phyloP scores from a whole-genome alignment of 257 asterid genomes.

The Solanum appendiculatum region DNA sequence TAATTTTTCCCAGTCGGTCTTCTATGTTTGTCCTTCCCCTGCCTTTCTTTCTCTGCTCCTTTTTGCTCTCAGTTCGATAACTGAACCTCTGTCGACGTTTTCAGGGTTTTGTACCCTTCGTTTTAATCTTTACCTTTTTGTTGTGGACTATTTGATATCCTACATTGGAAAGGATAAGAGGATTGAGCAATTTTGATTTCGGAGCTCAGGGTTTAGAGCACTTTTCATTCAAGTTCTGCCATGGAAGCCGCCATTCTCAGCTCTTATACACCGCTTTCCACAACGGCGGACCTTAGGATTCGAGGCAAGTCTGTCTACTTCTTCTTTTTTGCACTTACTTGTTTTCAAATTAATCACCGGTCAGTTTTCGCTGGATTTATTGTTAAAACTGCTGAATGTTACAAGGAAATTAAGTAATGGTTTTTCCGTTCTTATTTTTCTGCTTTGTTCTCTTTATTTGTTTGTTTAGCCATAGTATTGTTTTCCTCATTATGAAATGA shows the following conservation, averaged over 20 bases:
- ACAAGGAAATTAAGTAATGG: not conserved
- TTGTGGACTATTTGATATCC: not conserved
- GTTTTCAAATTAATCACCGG: not conserved
- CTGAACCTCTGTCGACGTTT: not conserved
- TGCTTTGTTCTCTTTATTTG: not conserved
- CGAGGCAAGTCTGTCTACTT: slow-evolving; percentile 8
- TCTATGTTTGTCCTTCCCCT: no score
- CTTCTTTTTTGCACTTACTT: not conserved
- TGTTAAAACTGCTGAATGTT: not conserved
- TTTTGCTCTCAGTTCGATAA: not conserved
- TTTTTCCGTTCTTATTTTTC: not conserved
- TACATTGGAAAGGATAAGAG: not conserved
- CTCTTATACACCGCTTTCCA: slow-evolving; percentile 23
- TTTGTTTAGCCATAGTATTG: not conserved
- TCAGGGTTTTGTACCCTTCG: not conserved
- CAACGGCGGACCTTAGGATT: not conserved
- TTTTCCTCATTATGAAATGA: not conserved
- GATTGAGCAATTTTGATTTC: not conserved
- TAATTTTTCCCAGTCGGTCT: no score
- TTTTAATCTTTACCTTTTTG: not conserved
- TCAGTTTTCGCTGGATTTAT: not conserved
- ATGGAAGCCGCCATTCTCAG: slow-evolving; percentile 55
- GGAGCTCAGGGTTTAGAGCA: not conserved
- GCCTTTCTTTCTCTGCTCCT: no score
- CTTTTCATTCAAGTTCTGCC: slow-evolving; percentile 3